Evolutionary conservation across 2,329 filamentous ascomycete genomes (phyloP).

Genomic region (Colletotrichum endophyticum): DNA sequence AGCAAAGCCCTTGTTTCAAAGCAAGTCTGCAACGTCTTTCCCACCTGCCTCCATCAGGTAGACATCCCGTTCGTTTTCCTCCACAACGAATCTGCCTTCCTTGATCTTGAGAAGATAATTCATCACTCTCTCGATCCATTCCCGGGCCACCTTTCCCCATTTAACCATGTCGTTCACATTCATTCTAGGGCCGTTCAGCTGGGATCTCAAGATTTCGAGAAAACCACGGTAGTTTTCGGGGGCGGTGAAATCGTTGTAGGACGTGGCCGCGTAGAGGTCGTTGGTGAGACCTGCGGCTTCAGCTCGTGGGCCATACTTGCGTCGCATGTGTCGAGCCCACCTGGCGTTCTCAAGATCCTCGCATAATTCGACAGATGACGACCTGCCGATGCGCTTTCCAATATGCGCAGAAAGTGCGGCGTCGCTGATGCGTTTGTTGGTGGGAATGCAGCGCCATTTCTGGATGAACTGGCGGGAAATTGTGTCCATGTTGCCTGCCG

Average conservation of each 20-base stretch:
- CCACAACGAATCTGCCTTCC: not conserved
- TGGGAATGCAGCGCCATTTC: not conserved
- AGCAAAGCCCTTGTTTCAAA: not conserved
- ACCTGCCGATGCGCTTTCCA: not conserved
- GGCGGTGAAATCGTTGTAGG: not conserved
- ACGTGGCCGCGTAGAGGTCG: not conserved
- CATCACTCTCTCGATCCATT: not conserved
- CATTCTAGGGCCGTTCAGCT: not conserved
- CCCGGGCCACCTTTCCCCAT: not conserved
- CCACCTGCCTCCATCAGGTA: not conserved
- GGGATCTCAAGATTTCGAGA: not conserved
- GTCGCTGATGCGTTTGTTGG: not conserved
- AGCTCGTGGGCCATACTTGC: not conserved
- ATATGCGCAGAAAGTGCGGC: not conserved
- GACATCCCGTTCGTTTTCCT: not conserved
- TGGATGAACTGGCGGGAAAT: not conserved
- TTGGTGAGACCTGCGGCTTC: not conserved
- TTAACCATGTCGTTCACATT: not conserved
- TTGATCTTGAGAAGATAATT: not conserved
- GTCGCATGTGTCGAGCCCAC: not conserved
- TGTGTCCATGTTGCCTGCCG: not conserved
- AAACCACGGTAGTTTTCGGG: not conserved
- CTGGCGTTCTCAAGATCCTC: not conserved
- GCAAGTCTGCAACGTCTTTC: not conserved
- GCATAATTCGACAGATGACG: not conserved